Evolutionary conservation across 2,329 filamentous ascomycete species (phyloP).

Genomic region (Nigrospora oryzae): DNA sequence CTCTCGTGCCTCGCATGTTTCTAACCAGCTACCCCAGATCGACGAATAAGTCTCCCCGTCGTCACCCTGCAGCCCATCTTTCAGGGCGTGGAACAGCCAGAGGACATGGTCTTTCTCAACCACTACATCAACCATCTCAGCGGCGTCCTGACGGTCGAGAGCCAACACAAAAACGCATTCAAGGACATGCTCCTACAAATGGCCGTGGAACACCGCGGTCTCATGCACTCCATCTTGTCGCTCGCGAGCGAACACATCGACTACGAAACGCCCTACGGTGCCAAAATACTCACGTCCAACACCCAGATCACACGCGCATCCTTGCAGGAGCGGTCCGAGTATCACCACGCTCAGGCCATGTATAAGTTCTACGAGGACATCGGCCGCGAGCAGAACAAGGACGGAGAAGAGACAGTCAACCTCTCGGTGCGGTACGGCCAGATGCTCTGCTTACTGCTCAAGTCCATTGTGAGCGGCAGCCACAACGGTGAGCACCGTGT

Average conservation of each 20-base stretch:
- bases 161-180: conserved; percentile 76
- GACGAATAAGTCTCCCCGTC: conserved; percentile 39
- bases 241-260: conserved; percentile 72
- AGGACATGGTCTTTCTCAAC: conserved; percentile 73
- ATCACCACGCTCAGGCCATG: conserved; percentile 48
- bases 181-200: conserved; percentile 76
- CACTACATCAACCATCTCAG: conserved; percentile 78
- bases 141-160: conserved; percentile 72
- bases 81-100: conserved; percentile 69
- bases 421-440: conserved; percentile 51
- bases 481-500: conserved; percentile 64
- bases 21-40: conserved; percentile 29
- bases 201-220: conserved; percentile 67
- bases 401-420: conserved; percentile 34
- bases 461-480: conserved; percentile 48
- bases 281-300: conserved; percentile 41
- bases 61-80: conserved; percentile 61
- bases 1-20: conserved; percentile 1
- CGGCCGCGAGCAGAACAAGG: conserved; percentile 28
- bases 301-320: conserved; percentile 35
- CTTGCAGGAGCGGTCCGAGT: conserved; percentile 41
- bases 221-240: conserved; percentile 87
- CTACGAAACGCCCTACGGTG: conserved; percentile 46
- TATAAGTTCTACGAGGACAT: conserved; percentile 41
- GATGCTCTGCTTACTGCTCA: conserved; percentile 53